Evolutionary conservation across 352 stramenopile species (phyloP), one percentile per base, ranked within the genome.

Genomic region (Globisporangium camurandrum): DNA sequence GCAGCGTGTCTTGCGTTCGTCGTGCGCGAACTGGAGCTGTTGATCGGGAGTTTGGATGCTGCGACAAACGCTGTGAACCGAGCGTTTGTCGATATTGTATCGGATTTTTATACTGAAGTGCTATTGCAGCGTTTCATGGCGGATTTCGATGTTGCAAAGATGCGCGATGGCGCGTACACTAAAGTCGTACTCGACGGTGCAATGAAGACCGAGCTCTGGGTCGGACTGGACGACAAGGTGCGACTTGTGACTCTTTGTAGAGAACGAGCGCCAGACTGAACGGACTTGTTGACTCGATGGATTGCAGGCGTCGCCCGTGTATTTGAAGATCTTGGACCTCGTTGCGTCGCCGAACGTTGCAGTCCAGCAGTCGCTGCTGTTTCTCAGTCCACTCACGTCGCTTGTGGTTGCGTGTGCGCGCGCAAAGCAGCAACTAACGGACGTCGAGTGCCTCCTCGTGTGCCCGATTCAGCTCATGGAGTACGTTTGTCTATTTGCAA

Each of bases 401-500:
- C 48, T 81, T 12, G 46, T 85, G 14, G 45, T 85, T 5, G 55
- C 58, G n/a, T 84, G 66, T 40, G 71, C 56, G 19, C 57, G 66
- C 11, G 65, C 59, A 28, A 64, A 47, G 12, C 57, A 54, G 3
- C 40, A 58, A 34, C 45, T 79, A 2, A 22, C 47, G 14, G 58
- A 64, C 16, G 75, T 81, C n/a, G 66, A 79, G 24, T 69, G 63
- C 20, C 56, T 85, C 0, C 46, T 85, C 17, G 58, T 83, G 14
- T 85, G 73, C 31, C 73, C 73, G 1, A 65, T 85, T 36, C 67
- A 78, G 27, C 44, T 85, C 34, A 71, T 83, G 50, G 71, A 84
- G 73, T 85, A 72, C 30, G 67, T 71, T 7, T 28, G 4, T 22
- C 30, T 16, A 20, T 34, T 27, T 22, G n/a, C n/a, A n/a, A 34